Percentiles rank a stretch among this genome's conserved stretches.
Conservation (phyloP, 1,284 basidiomycete species). For the Peniophora sp. region DNA sequence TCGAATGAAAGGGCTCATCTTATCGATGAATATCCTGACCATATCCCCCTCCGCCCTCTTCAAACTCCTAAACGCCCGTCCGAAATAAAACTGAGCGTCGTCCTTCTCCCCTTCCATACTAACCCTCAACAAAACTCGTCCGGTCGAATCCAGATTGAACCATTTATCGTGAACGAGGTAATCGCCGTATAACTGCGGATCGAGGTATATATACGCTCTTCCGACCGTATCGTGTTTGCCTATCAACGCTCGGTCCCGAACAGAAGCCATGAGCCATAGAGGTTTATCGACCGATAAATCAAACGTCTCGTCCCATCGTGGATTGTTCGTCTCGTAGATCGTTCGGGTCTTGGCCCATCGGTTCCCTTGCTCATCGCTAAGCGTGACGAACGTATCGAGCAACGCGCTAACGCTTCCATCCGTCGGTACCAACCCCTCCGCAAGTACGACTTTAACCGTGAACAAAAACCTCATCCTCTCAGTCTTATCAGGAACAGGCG, state of each 20-base stretch:
- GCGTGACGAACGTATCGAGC: slow-evolving; percentile 88
- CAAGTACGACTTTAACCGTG: slow-evolving; percentile 88
- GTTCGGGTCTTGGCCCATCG: slow-evolving; percentile 93
- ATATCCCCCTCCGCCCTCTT: slow-evolving; percentile 95
- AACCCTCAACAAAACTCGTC: slow-evolving; percentile 80
- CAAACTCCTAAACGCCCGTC: slow-evolving; percentile 88
- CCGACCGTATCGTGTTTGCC: slow-evolving; percentile 91
- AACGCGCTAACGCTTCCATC: slow-evolving; percentile 66
- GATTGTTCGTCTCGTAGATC: slow-evolving; percentile 85
- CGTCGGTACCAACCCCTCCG: slow-evolving; percentile 71
- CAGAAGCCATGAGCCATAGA: slow-evolving; percentile 94
- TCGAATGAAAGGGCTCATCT: slow-evolving; percentile 94
- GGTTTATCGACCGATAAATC: slow-evolving; percentile 87
- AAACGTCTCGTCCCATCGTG: slow-evolving; percentile 96
- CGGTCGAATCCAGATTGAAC: slow-evolving; percentile 86
- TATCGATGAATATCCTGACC: slow-evolving; percentile 95
- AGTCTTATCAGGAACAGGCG: slow-evolving; percentile 64
- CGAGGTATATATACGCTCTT: slow-evolving; percentile 86
- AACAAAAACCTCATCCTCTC: slow-evolving; percentile 76
- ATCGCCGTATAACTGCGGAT: slow-evolving; percentile 85
- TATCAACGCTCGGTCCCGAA: slow-evolving; percentile 83
- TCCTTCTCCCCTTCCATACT: slow-evolving; percentile 99
- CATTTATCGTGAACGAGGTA: slow-evolving; percentile 88
- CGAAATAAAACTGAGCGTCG: slow-evolving; percentile 97
- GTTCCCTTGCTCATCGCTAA: slow-evolving; percentile 89